Evolutionary conservation across 352 stramenopile species (phyloP).

Genomic region (Phytophthora europaea): DNA sequence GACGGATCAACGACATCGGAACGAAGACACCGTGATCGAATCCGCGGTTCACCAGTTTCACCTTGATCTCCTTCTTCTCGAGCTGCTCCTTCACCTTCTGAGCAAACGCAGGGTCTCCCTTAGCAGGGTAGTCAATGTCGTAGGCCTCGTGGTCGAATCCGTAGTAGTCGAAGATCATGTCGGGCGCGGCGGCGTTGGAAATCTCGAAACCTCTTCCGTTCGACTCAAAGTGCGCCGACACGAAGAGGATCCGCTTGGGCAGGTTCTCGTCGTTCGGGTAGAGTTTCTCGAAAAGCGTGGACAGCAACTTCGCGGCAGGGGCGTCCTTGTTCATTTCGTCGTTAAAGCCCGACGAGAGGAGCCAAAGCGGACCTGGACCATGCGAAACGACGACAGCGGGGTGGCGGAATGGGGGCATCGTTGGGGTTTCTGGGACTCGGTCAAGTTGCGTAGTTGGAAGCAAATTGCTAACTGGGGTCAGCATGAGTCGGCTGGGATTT

Average conservation of each 20-base stretch:
- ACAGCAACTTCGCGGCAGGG: not conserved
- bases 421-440: not conserved
- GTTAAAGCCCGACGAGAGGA: not conserved
- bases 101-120: not conserved
- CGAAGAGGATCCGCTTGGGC: not conserved
- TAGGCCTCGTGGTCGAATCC: not conserved
- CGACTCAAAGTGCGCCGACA: not conserved
- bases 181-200: not conserved
- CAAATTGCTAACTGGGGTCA: not conserved
- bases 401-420: not conserved
- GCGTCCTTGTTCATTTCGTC: not conserved
- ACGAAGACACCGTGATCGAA: constrained; percentile 94
- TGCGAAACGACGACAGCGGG: not conserved
- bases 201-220: not conserved
- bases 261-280: constrained; percentile 1
- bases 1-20: constrained; percentile 51
- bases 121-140: not conserved
- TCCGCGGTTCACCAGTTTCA: constrained; percentile 51
- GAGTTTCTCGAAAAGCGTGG: not conserved
- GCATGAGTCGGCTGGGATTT: not conserved
- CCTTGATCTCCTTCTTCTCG: constrained; percentile 46
- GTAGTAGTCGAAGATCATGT: not conserved
- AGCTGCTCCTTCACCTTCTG: constrained; percentile 29
- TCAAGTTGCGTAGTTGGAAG: not conserved
- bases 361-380: not conserved